Evolutionary conservation across 2,329 filamentous ascomycete genomes (phyloP).

Genomic region (Beauveria bassiana): DNA sequence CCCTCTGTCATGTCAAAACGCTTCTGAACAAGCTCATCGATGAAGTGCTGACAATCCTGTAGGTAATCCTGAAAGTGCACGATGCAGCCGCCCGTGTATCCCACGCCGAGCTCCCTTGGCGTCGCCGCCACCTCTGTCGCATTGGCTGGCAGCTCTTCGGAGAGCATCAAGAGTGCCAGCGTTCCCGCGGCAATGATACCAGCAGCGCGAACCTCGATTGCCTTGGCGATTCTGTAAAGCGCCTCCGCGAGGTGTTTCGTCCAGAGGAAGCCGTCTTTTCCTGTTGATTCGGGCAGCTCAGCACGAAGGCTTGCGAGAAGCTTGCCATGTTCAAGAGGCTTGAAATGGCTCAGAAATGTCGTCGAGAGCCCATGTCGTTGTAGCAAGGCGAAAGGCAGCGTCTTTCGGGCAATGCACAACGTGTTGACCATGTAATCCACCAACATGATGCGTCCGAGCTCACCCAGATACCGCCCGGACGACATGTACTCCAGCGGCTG

Average conservation of each 20-base stretch:
- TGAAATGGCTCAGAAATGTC: conserved; percentile 63
- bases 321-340: conserved; percentile 40
- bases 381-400: conserved; percentile 47
- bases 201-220: conserved; percentile 65
- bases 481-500: conserved; percentile 84
- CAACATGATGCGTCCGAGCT: conserved; percentile 64
- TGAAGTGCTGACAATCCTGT: conserved; percentile 58
- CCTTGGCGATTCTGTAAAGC: conserved; percentile 59
- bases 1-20: conserved; percentile 23
- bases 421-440: conserved; percentile 52
- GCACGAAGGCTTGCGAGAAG: conserved; percentile 40
- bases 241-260: conserved; percentile 48
- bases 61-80: conserved; percentile 71
- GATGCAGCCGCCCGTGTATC: conserved; percentile 74
- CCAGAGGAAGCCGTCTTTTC: conserved; percentile 50
- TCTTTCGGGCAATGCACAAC: conserved; percentile 30
- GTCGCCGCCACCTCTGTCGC: conserved; percentile 13
- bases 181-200: conserved; percentile 67
- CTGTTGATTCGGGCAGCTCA: conserved; percentile 44
- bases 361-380: conserved; percentile 60
- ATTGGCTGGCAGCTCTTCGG: conserved; percentile 52
- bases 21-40: conserved; percentile 45
- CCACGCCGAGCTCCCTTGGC: conserved; percentile 57
- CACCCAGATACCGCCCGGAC: conserved; percentile 67
- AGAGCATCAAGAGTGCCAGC: conserved; percentile 60